phyloP scores from a whole-genome alignment of 2,329 filamentous ascomycete species.

The Ceratocystis ficicola region DNA sequence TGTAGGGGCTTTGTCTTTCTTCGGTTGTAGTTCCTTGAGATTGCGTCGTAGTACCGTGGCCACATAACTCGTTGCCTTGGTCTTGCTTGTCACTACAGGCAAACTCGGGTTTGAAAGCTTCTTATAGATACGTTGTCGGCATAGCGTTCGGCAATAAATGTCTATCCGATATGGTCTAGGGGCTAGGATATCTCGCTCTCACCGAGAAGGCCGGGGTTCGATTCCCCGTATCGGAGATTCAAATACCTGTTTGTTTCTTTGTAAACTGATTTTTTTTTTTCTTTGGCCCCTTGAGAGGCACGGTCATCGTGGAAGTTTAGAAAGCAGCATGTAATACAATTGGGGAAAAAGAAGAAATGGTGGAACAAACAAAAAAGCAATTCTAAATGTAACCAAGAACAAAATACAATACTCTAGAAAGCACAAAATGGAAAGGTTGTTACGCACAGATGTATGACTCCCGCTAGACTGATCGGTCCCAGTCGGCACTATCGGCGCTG shows the following conservation, averaged over 20 bases:
- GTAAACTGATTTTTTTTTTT: not conserved
- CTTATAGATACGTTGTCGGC: no score
- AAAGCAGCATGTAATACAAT: not conserved
- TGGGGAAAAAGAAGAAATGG: not conserved
- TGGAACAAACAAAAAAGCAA: not conserved
- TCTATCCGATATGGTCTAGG: constrained; percentile 18
- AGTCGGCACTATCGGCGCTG: not conserved
- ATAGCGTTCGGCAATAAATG: no score
- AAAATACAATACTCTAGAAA: not conserved
- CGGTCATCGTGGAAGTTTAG: no score
- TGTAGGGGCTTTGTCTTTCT: no score
- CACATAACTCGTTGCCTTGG: no score
- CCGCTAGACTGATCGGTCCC: no score
- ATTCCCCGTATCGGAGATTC: constrained; percentile 24
- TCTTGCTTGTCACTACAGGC: no score
- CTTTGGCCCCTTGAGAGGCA: not conserved
- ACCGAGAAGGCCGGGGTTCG: constrained; percentile 25
- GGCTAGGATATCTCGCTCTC: constrained; percentile 15
- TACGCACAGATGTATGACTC: no score
- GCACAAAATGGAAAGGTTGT: not conserved
- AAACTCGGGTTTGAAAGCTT: no score
- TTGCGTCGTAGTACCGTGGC: no score
- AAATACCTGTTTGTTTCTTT: no score
- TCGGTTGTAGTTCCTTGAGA: no score
- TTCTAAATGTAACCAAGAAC: not conserved